Conservation (phyloP, 1,139 yeast species). For the Scheffersomyces segobiensis region DNA sequence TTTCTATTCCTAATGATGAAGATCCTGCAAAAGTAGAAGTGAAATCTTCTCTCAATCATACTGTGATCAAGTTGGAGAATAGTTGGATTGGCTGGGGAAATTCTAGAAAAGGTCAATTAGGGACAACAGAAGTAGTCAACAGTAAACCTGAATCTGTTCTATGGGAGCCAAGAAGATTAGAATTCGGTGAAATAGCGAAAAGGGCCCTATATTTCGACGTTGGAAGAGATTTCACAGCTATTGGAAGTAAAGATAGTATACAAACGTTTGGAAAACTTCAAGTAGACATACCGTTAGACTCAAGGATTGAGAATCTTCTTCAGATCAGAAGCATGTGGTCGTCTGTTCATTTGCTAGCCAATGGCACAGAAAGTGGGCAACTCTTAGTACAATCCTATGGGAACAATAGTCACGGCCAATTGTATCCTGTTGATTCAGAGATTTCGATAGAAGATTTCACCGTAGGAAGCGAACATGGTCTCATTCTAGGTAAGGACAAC, state of each 20-base stretch:
- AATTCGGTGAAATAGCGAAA: conserved; percentile 11
- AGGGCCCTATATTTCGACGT: conserved; percentile 21
- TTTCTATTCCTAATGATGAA: not conserved
- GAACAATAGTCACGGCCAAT: conserved; percentile 76
- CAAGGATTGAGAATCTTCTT: conserved; percentile 1
- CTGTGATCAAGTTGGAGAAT: conserved; percentile 42
- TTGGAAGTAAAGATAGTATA: conserved; percentile 10
- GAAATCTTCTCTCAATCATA: conserved; percentile 57
- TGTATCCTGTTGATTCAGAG: conserved; percentile 28
- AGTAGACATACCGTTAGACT: not conserved
- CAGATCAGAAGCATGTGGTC: conserved; percentile 74
- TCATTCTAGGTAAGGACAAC: conserved; percentile 33
- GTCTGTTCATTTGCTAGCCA: conserved; percentile 53
- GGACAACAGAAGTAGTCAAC: conserved; percentile 15
- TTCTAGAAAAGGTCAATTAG: conserved; percentile 73
- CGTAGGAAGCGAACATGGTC: conserved; percentile 88
- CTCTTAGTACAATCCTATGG: conserved; percentile 54
- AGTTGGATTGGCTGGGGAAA: conserved; percentile 82
- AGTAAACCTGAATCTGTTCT: conserved; percentile 18
- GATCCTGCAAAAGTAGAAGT: conserved; percentile 19
- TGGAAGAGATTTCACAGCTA: conserved; percentile 50
- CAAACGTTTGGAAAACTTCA: conserved; percentile 17
- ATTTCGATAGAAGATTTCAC: conserved; percentile 21
- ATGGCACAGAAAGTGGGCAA: conserved; percentile 1
- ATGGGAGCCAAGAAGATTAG: conserved; percentile 28